Percentiles rank a stretch among this genome's conserved stretches.
phyloP scores from a whole-genome alignment of 2,329 filamentous ascomycete genomes.

The Didymella exigua region DNA sequence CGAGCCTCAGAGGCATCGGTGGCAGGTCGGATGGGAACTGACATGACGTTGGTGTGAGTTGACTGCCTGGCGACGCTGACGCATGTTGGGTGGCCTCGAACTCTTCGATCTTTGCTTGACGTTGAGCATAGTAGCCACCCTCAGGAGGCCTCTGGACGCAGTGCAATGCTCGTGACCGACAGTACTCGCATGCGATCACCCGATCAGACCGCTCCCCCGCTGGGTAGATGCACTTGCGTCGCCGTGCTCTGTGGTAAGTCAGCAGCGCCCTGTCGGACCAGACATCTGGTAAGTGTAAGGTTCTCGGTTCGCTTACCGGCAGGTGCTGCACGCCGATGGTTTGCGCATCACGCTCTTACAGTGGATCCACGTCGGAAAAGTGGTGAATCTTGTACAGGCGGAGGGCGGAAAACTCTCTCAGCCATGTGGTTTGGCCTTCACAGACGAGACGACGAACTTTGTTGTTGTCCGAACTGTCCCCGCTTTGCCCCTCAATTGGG shows the following conservation, averaged over 20 bases:
- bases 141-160: conserved; percentile 32
- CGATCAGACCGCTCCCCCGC: conserved; percentile 15
- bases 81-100: conserved; percentile 10
- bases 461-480: conserved; percentile 8
- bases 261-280: conserved; percentile 3
- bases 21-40: conserved; percentile 19
- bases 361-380: conserved; percentile 17
- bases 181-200: conserved; percentile 27
- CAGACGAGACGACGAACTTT: conserved; percentile 13
- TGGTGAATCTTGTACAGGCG: conserved; percentile 14
- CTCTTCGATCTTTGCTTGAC: conserved; percentile 25
- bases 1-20: conserved; percentile 21
- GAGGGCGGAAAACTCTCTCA: conserved; percentile 25
- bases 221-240: conserved; percentile 32
- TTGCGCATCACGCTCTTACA: conserved; percentile 24
- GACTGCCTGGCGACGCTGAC: background rate
- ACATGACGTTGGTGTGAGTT: conserved; percentile 7
- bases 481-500: conserved; percentile 5
- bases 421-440: conserved; percentile 9
- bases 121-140: conserved; percentile 33
- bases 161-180: conserved; percentile 24
- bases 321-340: conserved; percentile 30
- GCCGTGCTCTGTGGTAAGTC: conserved; percentile 25
- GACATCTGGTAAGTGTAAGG: conserved; percentile 1
- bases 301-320: conserved; percentile 28